Conservation (phyloP, 768 basidiomycete genomes). For the Solioccasus polychromus region DNA sequence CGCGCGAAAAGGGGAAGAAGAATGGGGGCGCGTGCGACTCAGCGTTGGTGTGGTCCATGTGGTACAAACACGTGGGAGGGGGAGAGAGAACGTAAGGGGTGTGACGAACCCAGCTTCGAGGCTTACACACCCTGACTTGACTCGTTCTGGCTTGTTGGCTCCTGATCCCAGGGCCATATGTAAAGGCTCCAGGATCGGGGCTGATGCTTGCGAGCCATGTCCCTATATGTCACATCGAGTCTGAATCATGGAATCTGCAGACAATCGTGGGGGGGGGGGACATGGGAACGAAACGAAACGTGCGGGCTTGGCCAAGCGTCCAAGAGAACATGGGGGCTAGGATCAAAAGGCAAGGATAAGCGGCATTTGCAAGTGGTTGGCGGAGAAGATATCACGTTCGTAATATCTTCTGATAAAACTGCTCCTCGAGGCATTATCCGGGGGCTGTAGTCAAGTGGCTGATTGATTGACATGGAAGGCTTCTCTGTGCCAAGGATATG, state of each 20-base stretch:
- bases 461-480: conserved; percentile 19
- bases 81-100: conserved; percentile 8
- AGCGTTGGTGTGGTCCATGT: conserved; percentile 8
- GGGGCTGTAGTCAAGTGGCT: conserved; percentile 5
- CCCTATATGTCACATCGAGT: not conserved
- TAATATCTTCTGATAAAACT: conserved; percentile 10
- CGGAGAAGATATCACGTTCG: conserved; percentile 2
- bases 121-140: conserved; percentile 4
- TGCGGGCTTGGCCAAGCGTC: not conserved
- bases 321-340: not conserved
- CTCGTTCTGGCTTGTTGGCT: not conserved
- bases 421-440: conserved; percentile 8
- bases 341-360: not conserved
- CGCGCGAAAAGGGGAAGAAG: not conserved
- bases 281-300: not conserved
- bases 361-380: not conserved
- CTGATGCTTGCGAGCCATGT: not conserved
- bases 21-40: conserved; percentile 11
- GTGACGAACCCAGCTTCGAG: not conserved
- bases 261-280: no score
- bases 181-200: conserved; percentile 1
- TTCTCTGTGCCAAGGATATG: conserved; percentile 7
- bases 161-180: conserved; percentile 3
- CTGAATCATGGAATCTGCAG: not conserved
- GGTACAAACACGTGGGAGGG: conserved; percentile 10